Evolutionary conservation across 2,329 filamentous ascomycete species (phyloP), one percentile per base, ranked within the genome.

Genomic region (Dissoconium aciculare): DNA sequence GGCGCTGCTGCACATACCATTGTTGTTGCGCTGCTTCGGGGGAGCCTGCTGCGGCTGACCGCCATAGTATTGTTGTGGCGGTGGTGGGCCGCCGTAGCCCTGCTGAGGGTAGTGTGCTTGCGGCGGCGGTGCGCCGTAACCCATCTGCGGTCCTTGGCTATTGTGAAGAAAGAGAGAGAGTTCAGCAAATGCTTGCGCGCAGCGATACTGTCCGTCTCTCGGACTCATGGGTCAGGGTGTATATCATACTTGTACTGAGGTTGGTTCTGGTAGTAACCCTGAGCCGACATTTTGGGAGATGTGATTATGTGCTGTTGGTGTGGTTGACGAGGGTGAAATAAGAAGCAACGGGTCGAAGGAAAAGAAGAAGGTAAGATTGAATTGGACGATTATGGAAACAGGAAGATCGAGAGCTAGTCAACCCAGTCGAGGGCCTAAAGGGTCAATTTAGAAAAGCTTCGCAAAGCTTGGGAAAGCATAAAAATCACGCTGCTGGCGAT

Each of bases 11-110:
- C 19, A 8, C 19, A 23, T 51, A 38, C 60, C 58, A 45, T 64
- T 61, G 45, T 62, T 51, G 38, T 56, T 54, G 30, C 58, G 56
- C 28, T 54, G 50, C 14, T 33, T 32, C 24, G 27, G 32, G 14
- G 41, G 41, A 11, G 38, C 17, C 10, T 31, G 24, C 15, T 40
- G 58, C 17, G 62, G 62, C 13, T 52, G 58, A 44, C 66, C 27
- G 10, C 27, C 27, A 19, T 40, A 31, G 27, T 41, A 65, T 47
- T 63, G 54, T 24, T 44, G 46, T 16, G 33, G 44, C 19, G 44
- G 50, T 27, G 45, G 45, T 25, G 43, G 43, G 21, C 48, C 49
- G 31, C 36, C 38, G 35, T 55, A 51, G 44, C 50, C 44, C 41
- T 55, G 58, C 32, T 50, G 56, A 30, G 54, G 56, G 28, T 55